Percentiles rank a stretch among this genome's conserved stretches.
phyloP scores from a whole-genome alignment of 1,139 yeast genomes.

The Candida glucosophila region DNA sequence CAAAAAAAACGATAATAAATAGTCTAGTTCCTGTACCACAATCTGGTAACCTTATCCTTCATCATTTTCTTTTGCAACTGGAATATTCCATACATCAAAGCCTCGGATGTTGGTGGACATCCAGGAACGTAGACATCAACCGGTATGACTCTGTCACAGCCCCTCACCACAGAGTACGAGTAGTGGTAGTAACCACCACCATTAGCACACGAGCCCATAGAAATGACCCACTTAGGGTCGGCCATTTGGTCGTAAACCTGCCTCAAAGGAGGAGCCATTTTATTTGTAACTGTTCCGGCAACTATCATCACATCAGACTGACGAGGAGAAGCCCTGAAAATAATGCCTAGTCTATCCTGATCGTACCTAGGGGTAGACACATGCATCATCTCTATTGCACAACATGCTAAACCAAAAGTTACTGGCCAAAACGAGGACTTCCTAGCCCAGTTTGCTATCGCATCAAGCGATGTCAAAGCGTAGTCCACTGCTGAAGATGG shows the following conservation, averaged over 20 bases:
- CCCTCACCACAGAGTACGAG: constrained; percentile 82
- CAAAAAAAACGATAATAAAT: neutral
- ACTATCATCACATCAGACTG: constrained; percentile 92
- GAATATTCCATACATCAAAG: constrained; percentile 84
- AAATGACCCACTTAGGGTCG: constrained; percentile 83
- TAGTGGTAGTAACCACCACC: constrained; percentile 94
- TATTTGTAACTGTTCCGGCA: constrained; percentile 86
- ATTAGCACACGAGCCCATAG: constrained; percentile 93
- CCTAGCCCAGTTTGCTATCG: constrained; percentile 86
- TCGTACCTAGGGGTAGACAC: constrained; percentile 88
- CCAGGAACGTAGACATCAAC: constrained; percentile 92
- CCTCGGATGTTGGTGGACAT: constrained; percentile 89
- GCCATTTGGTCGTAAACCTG: constrained; percentile 95
- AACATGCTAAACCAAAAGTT: constrained; percentile 85
- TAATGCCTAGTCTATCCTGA: constrained; percentile 87
- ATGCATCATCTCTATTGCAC: constrained; percentile 96
- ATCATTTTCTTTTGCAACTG: constrained; percentile 87
- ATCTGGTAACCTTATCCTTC: constrained; percentile 69
- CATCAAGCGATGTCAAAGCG: constrained; percentile 77
- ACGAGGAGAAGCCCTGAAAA: constrained; percentile 92
- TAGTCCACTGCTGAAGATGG: constrained; percentile 58
- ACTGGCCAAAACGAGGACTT: constrained; percentile 93
- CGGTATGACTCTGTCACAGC: constrained; percentile 83
- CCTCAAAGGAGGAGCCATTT: constrained; percentile 91
- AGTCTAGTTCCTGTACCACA: constrained; percentile 70